Base-by-base conservation (phyloP, 495 filamentous ascomycete genomes). In the Neurospora sp. region DNA sequence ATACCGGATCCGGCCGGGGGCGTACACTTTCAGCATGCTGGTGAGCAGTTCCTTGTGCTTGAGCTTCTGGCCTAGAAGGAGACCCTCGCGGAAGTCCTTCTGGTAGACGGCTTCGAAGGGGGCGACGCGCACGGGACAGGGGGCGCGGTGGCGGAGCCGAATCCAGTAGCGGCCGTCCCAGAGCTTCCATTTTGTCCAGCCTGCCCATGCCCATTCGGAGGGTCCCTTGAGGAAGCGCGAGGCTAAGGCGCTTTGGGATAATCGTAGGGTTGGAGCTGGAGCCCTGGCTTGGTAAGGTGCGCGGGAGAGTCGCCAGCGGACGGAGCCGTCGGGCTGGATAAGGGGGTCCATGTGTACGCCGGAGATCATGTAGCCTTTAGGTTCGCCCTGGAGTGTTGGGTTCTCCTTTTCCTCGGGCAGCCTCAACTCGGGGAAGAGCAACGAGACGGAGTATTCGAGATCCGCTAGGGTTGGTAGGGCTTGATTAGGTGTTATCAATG, bases 81-180 rank as follows among this genome's bases (percentile, higher is more conserved):
- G 80, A 1, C 75, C 74, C 35, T 80, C 78, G 18, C 82, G 81
- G 72, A 89, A 86, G 4, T 76, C 35, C 54, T 84, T 82, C 10
- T 88, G 80, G 78, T 91, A 87, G 2, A 82, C 78, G 16, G 54
- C 46, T 31, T 84, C 79, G 72, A 90, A 85, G 3, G 90, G 88
- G 6, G 85, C 84, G 27, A 92, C 72, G 12, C 81, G 66, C 1
- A 91, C 35, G 4, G 77, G 71, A 72, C 75, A 76, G 2, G 78
- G 76, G 1, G 85, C 75, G 18, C 76, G 78, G 74, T 86, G 84
- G 18, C 78, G 75, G 12, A 93, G 48, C 5, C 90, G 87, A 42
- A 97, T 82, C 95, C 95, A 98, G 83, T 87, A 97, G 10, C 95
- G 88, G 11, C 91, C 88, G 79, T 98, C 95, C 88, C 89, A 97